A percentile compares a stretch with the other conserved stretches of the same genome.
These are phyloP conservation scores for Solanum raphanifolium DNA, from an alignment of 257 asterid species.

Conservation along the genomic window DNA sequence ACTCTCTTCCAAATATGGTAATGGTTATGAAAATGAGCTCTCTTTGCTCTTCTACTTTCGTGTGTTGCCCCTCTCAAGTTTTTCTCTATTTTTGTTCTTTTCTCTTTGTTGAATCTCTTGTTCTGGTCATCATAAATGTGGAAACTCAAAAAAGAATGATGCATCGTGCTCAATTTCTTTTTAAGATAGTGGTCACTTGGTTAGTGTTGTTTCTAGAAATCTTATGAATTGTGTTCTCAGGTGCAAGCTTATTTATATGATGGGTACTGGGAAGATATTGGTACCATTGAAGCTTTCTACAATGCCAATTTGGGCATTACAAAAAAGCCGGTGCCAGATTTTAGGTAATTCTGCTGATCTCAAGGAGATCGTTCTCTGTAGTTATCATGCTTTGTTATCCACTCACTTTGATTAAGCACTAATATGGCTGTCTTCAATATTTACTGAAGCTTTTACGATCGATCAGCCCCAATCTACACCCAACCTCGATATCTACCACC, in stretches of 20 bases:
- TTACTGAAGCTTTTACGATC: slow-evolving; percentile 77
- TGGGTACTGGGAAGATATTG: slow-evolving; percentile 99
- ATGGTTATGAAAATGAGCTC: not conserved
- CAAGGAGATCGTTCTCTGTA: not conserved
- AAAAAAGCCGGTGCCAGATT: slow-evolving; percentile 90
- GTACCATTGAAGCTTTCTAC: slow-evolving; percentile 95
- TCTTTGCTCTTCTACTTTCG: not conserved
- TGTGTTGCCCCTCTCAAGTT: not conserved
- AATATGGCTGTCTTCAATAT: slow-evolving; percentile 7
- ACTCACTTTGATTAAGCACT: not conserved
- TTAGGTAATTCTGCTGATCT: slow-evolving; percentile 35
- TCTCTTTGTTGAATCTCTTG: not conserved
- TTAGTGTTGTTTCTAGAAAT: not conserved
- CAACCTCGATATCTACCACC: slow-evolving; percentile 97
- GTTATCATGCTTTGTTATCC: not conserved
- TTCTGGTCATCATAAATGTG: not conserved
- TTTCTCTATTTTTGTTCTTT: not conserved
- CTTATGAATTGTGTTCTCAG: slow-evolving; percentile 14
- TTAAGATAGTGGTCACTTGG: not conserved
- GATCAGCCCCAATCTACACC: slow-evolving; percentile 92
- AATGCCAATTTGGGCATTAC: slow-evolving; percentile 93
- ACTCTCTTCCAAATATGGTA: not conserved
- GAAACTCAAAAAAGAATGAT: not conserved
- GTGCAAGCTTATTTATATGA: slow-evolving; percentile 94
- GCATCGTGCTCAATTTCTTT: not conserved